These are phyloP conservation scores for Comarum palustre DNA, from an alignment of 306 rosid genomes.

Conservation along the genomic window DNA sequence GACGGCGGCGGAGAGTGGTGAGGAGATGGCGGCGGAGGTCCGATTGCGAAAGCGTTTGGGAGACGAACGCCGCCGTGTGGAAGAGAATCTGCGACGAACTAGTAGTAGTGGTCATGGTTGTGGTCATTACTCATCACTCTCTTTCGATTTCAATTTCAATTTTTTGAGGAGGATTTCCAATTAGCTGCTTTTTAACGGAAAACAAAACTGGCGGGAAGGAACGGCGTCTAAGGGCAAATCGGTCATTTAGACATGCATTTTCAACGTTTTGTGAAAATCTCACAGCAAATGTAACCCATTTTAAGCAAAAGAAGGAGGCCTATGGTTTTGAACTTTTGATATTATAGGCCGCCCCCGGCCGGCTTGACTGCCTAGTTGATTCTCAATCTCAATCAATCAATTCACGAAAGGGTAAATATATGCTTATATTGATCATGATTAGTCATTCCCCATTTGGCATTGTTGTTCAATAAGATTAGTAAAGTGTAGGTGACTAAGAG, in stretches of 20 bases:
- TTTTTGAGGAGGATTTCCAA: neutral
- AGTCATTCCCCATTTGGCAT: neutral
- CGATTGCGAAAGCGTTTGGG: slow-evolving; percentile 36
- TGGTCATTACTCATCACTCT: slow-evolving; percentile 5
- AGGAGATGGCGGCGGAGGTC: slow-evolving; percentile 50
- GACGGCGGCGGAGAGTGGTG: slow-evolving; percentile 33
- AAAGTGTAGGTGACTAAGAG: neutral
- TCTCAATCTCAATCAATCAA: neutral
- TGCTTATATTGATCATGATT: neutral
- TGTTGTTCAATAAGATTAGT: neutral
- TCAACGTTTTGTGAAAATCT: neutral
- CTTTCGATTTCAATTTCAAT: neutral
- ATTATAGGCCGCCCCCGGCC: slow-evolving; percentile 30
- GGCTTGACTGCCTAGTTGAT: neutral
- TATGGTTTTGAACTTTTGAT: neutral
- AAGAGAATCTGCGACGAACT: slow-evolving; percentile 50
- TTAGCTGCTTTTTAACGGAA: slow-evolving; percentile 28
- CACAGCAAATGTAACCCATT: neutral
- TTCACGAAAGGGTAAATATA: neutral
- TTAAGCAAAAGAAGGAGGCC: neutral
- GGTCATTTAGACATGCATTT: neutral
- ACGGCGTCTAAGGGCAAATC: neutral
- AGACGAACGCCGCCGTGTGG: slow-evolving; percentile 48
- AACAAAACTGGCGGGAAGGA: slow-evolving; percentile 25
- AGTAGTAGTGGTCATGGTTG: slow-evolving; percentile 32